These are phyloP conservation scores for Hemileccinum rubropunctum DNA, from an alignment of 768 basidiomycete genomes.

Conservation along the genomic window DNA sequence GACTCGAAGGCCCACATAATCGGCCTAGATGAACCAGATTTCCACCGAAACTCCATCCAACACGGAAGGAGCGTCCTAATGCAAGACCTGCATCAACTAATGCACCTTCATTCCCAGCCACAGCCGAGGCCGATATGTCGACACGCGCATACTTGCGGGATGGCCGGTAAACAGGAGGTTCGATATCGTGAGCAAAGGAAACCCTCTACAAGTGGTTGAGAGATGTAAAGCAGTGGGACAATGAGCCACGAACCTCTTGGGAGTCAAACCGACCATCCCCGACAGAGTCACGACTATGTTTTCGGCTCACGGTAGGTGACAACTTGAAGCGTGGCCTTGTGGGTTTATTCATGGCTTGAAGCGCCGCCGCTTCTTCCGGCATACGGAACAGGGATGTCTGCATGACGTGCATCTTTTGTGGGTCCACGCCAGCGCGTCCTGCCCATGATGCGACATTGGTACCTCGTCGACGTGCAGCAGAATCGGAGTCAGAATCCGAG, in stretches of 20 bases:
- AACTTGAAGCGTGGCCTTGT: conserved; percentile 34
- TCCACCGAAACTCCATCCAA: conserved; percentile 86
- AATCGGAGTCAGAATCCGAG: conserved; percentile 21
- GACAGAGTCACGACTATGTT: conserved; percentile 78
- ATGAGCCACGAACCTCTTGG: conserved; percentile 48
- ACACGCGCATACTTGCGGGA: conserved; percentile 79
- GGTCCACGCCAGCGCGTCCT: conserved; percentile 71
- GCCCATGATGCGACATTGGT: conserved; percentile 68
- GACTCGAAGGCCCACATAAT: conserved; percentile 56
- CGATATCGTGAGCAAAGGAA: conserved; percentile 75
- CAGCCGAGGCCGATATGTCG: conserved; percentile 62
- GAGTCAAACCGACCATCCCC: conserved; percentile 65
- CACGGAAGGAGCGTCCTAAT: conserved; percentile 84
- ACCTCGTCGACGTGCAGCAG: conserved; percentile 27
- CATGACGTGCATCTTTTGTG: conserved; percentile 91
- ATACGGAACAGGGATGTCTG: conserved; percentile 82
- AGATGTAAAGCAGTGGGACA: conserved; percentile 2
- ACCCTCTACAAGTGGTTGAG: conserved; percentile 48
- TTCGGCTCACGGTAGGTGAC: conserved; percentile 47
- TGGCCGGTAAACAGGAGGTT: conserved; percentile 66
- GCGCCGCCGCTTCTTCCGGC: conserved; percentile 68
- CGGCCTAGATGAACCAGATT: conserved; percentile 73
- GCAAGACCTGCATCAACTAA: conserved; percentile 81
- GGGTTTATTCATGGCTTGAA: conserved; percentile 51
- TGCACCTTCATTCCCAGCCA: conserved; percentile 60